Conservation (phyloP, 345 rosid genomes). For the Angophora floribunda region DNA sequence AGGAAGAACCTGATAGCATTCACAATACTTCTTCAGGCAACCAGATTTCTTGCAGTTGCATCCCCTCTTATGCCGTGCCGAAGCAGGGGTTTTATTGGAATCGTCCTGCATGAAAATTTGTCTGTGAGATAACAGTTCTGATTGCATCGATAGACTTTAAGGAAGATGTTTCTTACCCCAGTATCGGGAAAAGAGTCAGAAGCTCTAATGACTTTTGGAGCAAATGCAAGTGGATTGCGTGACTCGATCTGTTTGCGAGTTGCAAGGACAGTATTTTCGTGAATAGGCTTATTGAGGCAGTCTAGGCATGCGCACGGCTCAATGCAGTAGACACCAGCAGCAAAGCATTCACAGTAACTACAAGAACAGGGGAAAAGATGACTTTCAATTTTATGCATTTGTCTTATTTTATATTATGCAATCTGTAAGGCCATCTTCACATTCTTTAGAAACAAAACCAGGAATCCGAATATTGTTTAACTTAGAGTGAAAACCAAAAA, state of each 20-base stretch:
- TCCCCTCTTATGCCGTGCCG: constrained; percentile 94
- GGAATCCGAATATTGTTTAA: background rate
- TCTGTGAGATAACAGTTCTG: background rate
- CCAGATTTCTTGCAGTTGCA: constrained; percentile 98
- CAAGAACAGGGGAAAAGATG: background rate
- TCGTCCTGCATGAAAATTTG: constrained; percentile 52
- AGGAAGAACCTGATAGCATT: constrained; percentile 89
- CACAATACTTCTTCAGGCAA: constrained; percentile 95
- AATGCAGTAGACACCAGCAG: constrained; percentile 92
- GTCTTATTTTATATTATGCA: background rate
- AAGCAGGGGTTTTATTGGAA: constrained; percentile 75
- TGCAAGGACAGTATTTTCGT: constrained; percentile 84
- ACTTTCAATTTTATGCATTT: background rate
- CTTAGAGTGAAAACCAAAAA: background rate
- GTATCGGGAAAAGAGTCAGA: constrained; percentile 43
- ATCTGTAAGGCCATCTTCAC: background rate
- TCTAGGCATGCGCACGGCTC: constrained; percentile 95
- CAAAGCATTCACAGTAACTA: constrained; percentile 98
- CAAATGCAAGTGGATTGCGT: constrained; percentile 97
- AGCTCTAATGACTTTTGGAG: constrained; percentile 85
- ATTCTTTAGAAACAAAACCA: background rate
- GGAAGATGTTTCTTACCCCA: constrained; percentile 33
- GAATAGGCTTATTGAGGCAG: constrained; percentile 91
- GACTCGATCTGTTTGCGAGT: constrained; percentile 97
- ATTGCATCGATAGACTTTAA: background rate